Evolutionary conservation across 2,329 filamentous ascomycete genomes (phyloP), one percentile per base, ranked within the genome.

Genomic region (Hymenoscyphus fructigenus): DNA sequence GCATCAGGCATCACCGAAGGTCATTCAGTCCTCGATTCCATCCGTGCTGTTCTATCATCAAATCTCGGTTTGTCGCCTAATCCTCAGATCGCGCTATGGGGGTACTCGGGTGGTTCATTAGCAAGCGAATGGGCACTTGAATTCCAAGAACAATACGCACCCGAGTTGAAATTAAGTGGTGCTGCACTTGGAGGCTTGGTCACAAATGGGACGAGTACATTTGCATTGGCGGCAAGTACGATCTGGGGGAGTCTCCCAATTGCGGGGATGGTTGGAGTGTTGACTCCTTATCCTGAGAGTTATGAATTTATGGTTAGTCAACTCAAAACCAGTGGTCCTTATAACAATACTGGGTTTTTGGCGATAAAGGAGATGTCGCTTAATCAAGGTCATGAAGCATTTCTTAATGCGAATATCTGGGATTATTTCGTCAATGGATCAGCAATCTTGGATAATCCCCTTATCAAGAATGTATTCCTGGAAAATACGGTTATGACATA

Each of bases 101-200:
- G 85, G 0, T 87, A 86, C 70, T 84, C 81, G 0, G 85, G 85
- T 2, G 84, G 84, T 4, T 79, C 80, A 1, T 66, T 86, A 20
- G 83, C 83, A 0, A 81, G 76, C 2, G 82, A 82, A 32, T 84
- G 79, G 77, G 84, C 84, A 0, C 79, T 81, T 14, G 83, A 86
- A 60, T 71, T 86, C 28, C 82, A 83, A 53, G 75, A 77, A 0
- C 74, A 75, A 5, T 87, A 87, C 66, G 84, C 84, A 0, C 83
- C 84, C 0, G 83, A 85, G 44, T 72, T 87, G 5, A 73, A 76
- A 2, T 77, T 87, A 38, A 75, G 75, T 1, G 84, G 83, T 3
- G 80, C 78, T 1, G 83, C 82, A 0, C 67, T 85, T 0, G 83
- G 84, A 3, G 84, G 83, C 0, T 67, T 82, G 4, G 77, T 80